Evolutionary conservation across 2,329 filamentous ascomycete species (phyloP).

Genomic region (Trichoderma sp.): DNA sequence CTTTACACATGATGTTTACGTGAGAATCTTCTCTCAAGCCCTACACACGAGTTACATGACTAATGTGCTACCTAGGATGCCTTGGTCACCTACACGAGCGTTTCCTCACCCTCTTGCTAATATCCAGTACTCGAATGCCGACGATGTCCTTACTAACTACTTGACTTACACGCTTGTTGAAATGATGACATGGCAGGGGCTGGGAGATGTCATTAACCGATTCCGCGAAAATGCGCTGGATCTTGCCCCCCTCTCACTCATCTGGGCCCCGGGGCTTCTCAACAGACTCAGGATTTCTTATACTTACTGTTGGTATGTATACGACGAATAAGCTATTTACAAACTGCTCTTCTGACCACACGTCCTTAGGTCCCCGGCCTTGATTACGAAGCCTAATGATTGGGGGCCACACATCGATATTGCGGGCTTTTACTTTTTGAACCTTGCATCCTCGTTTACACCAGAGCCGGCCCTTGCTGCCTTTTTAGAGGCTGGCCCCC

Average conservation of each 20-base stretch:
- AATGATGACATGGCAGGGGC: conserved; percentile 88
- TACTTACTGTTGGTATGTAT: conserved; percentile 76
- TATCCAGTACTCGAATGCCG: conserved; percentile 71
- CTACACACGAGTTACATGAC: neutral
- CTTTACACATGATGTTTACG: conserved; percentile 87
- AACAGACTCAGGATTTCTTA: conserved; percentile 74
- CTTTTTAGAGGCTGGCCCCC: conserved; percentile 65
- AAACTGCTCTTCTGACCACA: neutral
- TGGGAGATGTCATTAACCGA: conserved; percentile 86
- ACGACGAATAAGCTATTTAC: too few relatives aligned
- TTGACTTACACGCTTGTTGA: conserved; percentile 82
- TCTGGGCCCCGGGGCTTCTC: conserved; percentile 79
- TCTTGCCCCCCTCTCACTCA: conserved; percentile 71
- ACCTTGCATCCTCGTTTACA: conserved; percentile 62
- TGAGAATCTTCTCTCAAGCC: conserved; percentile 38
- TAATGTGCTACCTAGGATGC: conserved; percentile 64
- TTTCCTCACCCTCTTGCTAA: conserved; percentile 87
- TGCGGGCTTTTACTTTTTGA: conserved; percentile 73
- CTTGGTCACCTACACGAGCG: conserved; percentile 79
- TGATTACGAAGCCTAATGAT: conserved; percentile 76
- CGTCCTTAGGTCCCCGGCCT: conserved; percentile 57
- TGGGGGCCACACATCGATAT: conserved; percentile 71
- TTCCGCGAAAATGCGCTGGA: conserved; percentile 74
- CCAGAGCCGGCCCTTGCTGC: conserved; percentile 62
- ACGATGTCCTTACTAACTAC: conserved; percentile 75